Percentiles rank a stretch among this genome's conserved stretches.
Evolutionary conservation across 1,284 basidiomycete genomes (phyloP).

Genomic region (Moniliophthora roreri): DNA sequence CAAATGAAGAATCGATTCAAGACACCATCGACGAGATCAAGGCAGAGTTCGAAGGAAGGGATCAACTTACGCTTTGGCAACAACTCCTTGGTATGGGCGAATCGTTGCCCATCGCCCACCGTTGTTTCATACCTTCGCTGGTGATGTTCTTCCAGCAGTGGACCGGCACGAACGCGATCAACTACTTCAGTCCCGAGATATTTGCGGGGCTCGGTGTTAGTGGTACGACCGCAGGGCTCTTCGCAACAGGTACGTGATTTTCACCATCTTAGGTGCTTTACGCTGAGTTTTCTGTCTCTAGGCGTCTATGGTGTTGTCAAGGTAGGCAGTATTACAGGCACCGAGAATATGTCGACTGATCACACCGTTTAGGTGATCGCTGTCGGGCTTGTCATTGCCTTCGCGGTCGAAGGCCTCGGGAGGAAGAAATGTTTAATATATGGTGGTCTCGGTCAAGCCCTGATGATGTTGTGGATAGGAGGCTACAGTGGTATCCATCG

Average conservation of each 20-base stretch:
- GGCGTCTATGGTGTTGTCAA: conserved; percentile 65
- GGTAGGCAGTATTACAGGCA: conserved; percentile 17
- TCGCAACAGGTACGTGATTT: conserved; percentile 43
- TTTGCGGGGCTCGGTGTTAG: conserved; percentile 55
- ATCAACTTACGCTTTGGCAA: conserved; percentile 31
- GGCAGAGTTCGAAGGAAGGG: conserved; percentile 45
- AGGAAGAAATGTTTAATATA: conserved; percentile 46
- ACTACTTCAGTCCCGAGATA: conserved; percentile 53
- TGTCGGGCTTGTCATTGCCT: conserved; percentile 36
- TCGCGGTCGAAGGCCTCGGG: conserved; percentile 45
- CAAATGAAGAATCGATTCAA: no score
- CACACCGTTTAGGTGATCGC: conserved; percentile 31
- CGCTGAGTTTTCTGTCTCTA: conserved; percentile 3
- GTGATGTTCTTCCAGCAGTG: conserved; percentile 61
- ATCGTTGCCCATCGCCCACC: conserved; percentile 39
- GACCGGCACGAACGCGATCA: conserved; percentile 61
- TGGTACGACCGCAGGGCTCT: conserved; percentile 47
- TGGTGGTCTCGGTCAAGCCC: conserved; percentile 43
- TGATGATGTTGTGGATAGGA: conserved; percentile 52
- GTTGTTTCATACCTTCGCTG: conserved; percentile 51
- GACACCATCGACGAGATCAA: conserved; percentile 18
- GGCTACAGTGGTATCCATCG: conserved; percentile 43
- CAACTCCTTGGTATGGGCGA: conserved; percentile 46
- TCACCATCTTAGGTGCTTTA: not conserved
- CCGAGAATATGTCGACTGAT: not conserved